Base-by-base conservation (phyloP, 345 rosid genomes). In the Bruguiera gymnorhiza region DNA sequence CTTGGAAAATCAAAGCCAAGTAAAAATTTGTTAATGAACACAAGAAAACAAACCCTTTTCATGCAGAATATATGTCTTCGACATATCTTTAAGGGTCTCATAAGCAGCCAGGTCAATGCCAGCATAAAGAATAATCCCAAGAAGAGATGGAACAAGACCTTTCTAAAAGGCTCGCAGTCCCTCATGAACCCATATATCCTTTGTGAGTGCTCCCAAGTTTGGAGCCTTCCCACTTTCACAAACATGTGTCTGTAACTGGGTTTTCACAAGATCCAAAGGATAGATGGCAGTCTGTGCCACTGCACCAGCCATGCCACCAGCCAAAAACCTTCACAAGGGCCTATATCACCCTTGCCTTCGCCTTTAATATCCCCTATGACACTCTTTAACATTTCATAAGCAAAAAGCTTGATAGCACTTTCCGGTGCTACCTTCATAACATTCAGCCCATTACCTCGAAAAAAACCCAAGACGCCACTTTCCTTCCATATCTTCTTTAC, bases 41-140 rank as follows among this genome's bases (percentile, higher is more conserved):
- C 51, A 24, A 66, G 7, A 70, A 58, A 62, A 67, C 8, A 8
- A 76, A 91, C 97, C 98, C 6, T 75, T 67, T 50, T 93, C 94
- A 26, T 61, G 79, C 76, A 91, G 84, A 80, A 91, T 76, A 78
- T 91, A 84, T 21, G 79, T 86, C 85, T 82, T 86, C 50, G 94
- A 91, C 86, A 88, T 79, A 52, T 93, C 94, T 78, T 89, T 93
- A 60, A 91, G 76, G 39, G 82, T 91, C 82, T 93, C 98, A 59
- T 93, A 93, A 18, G 92, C 94, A 71, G 96, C 89, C 70, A 93
- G 98, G 67, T 93, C 98, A 50, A 93, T 93, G 70, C 97, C 98
- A 9, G 98, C 96, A 79, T 89, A 93, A 70, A 97, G 98, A 18
- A 93, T 85, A 32, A 93, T 93, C 69, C 98, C 98, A 34, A 91